Percentiles rank a stretch among this genome's conserved stretches.
Evolutionary conservation across 169 alveolate species (phyloP).

Genomic region (Blepharisma undulans): DNA sequence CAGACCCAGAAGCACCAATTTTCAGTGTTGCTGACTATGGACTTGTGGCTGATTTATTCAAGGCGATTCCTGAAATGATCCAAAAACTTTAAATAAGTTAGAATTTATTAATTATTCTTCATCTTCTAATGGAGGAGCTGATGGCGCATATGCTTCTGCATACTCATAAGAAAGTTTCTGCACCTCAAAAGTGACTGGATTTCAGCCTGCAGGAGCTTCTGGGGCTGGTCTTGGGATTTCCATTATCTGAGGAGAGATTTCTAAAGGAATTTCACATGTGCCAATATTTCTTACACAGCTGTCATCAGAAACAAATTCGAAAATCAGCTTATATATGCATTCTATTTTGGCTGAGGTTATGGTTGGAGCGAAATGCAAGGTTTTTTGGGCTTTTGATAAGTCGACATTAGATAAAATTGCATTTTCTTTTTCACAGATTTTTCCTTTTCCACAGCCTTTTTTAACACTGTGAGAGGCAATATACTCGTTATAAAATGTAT

Average conservation of each 20-base stretch:
- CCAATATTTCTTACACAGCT: background rate
- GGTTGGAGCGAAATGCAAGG: background rate
- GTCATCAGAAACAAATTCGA: background rate
- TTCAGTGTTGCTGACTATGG: conserved; percentile 84
- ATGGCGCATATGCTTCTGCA: background rate
- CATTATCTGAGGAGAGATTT: background rate
- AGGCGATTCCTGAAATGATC: conserved; percentile 88
- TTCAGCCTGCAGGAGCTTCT: background rate
- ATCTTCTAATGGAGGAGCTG: background rate
- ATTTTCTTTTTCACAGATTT: background rate
- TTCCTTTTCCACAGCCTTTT: background rate
- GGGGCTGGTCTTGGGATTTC: background rate
- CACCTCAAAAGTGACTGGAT: background rate
- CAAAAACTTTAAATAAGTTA: conserved; percentile 55
- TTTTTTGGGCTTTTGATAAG: background rate
- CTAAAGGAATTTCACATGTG: background rate
- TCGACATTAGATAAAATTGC: background rate
- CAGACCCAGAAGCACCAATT: conserved; percentile 87
- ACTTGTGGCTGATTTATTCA: conserved; percentile 85
- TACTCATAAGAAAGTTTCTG: background rate
- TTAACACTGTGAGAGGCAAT: background rate
- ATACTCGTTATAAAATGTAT: background rate
- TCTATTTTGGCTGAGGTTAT: background rate
- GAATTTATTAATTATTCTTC: background rate
- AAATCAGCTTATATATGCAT: background rate